A percentile compares a stretch with the other conserved stretches of the same genome.
These are phyloP conservation scores for Alternaria triticimaculans DNA, from an alignment of 2,329 filamentous ascomycete genomes.

Conservation along the genomic window DNA sequence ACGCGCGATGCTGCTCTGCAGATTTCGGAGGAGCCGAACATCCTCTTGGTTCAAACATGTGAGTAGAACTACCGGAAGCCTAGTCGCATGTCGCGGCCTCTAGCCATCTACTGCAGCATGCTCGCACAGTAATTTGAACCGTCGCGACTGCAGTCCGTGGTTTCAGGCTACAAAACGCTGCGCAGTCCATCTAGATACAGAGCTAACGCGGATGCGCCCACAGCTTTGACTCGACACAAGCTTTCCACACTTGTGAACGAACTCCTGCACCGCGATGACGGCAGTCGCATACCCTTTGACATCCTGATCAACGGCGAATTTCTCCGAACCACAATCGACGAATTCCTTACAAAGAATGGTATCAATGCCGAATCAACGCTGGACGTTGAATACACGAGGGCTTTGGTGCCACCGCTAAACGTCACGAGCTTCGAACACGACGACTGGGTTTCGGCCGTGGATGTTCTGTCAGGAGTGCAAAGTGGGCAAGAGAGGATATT, in stretches of 20 bases:
- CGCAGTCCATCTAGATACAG: background rate
- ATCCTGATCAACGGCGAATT: constrained; percentile 96
- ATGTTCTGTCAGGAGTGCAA: constrained; percentile 72
- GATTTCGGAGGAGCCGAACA: constrained; percentile 41
- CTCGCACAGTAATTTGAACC: background rate
- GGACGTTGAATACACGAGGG: constrained; percentile 90
- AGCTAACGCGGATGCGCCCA: constrained; percentile 15
- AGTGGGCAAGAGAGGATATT: constrained; percentile 74
- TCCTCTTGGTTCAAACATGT: constrained; percentile 44
- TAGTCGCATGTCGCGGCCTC: background rate
- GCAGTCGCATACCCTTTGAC: constrained; percentile 80
- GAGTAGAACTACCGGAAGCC: constrained; percentile 17
- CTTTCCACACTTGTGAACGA: constrained; percentile 70
- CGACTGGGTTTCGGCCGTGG: constrained; percentile 91
- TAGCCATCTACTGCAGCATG: background rate
- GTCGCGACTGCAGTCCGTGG: background rate
- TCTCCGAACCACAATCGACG: constrained; percentile 85
- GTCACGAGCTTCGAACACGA: constrained; percentile 95
- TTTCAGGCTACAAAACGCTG: background rate
- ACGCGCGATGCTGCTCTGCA: constrained; percentile 44
- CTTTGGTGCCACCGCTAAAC: constrained; percentile 85
- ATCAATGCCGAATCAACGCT: constrained; percentile 88
- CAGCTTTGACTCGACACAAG: constrained; percentile 41
- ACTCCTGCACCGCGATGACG: constrained; percentile 61
- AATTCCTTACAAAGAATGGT: constrained; percentile 85